Evolutionary conservation across 2,329 filamentous ascomycete species (phyloP), one percentile per base, ranked within the genome.

Genomic region (Berkeleyomyces basicola): DNA sequence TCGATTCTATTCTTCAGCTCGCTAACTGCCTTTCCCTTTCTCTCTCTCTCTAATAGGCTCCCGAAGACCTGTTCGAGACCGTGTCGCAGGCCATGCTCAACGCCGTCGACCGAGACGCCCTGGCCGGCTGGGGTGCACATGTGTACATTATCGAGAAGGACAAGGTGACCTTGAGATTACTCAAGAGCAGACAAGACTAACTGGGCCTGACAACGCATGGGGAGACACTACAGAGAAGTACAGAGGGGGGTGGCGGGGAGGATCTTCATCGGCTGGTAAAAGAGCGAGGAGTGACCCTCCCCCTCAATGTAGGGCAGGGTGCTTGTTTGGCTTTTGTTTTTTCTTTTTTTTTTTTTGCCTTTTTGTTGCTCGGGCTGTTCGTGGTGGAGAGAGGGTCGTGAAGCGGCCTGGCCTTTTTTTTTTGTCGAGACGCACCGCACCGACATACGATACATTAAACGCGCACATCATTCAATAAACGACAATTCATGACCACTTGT

Each of bases 111-210:
- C 83, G 93, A 77, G 93, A 99, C 76, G 93, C 93, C 61, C 80
- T 99, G 67, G 96, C 92, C 44, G 93, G 93, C 67, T 97, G 93
- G 93, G 93, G 93, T 73, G 93, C 93, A 46, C 90, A 99, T 72
- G 93, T 99, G 69, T 99, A 97, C 78, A 95, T 99, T 72, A 95
- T 99, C 74, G 93, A 97, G 81, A 99, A 99, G 83, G 91, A 96
- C 79, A 97, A 97, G 87, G 89, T 99, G 67, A 97, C 93, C 71
- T 96, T 97, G 86, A 83, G 93, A 74, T 84, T 99, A 84, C 80
- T 99, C 75, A 97, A 97, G 84, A 91, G 91, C 72, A 85, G 91
- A 79, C 92, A 97, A 79, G 92, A 97, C 74, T 91, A 89, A 73
- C 70, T 42, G 61, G 63, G 46, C 14, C 23, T 10, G 40, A 11